A percentile compares a stretch with the other conserved stretches of the same genome.
Conservation (phyloP, 257 asterid species). For the Solanum arcanum region DNA sequence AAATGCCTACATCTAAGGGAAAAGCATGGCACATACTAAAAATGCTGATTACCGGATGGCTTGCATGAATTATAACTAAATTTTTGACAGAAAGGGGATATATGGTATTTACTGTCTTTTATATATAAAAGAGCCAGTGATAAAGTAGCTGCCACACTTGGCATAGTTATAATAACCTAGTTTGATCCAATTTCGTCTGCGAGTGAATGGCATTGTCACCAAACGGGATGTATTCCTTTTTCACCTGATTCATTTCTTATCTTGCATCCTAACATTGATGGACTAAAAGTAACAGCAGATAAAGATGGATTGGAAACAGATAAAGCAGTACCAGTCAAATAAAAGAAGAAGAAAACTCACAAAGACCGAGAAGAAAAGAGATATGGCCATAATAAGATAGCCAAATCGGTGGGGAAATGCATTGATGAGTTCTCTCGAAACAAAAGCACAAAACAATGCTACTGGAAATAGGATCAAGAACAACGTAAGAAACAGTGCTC, state of each 20-base stretch:
- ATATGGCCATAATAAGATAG: not conserved
- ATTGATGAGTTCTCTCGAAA: constrained; percentile 4
- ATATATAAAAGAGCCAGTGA: not conserved
- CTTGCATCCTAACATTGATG: not conserved
- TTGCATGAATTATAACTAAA: not conserved
- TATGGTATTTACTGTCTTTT: not conserved
- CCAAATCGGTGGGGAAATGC: constrained; percentile 7
- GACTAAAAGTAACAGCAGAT: not conserved
- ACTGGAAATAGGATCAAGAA: constrained; percentile 15
- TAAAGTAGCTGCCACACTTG: not conserved
- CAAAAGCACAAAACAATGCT: constrained; percentile 7
- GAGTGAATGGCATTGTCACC: not conserved
- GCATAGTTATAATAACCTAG: not conserved
- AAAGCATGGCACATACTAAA: not conserved
- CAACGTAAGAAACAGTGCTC: constrained; percentile 9
- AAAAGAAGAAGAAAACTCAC: constrained; percentile 4
- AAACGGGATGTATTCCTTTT: not conserved
- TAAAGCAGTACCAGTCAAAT: not conserved
- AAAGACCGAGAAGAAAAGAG: constrained; percentile 1
- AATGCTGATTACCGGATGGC: not conserved
- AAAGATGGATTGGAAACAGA: not conserved
- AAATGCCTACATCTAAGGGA: not conserved
- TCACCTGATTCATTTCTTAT: not conserved
- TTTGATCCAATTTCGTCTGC: not conserved
- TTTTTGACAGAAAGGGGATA: not conserved